Conservation (phyloP, 495 filamentous ascomycete species). For the Talaromyces stipitatus region DNA sequence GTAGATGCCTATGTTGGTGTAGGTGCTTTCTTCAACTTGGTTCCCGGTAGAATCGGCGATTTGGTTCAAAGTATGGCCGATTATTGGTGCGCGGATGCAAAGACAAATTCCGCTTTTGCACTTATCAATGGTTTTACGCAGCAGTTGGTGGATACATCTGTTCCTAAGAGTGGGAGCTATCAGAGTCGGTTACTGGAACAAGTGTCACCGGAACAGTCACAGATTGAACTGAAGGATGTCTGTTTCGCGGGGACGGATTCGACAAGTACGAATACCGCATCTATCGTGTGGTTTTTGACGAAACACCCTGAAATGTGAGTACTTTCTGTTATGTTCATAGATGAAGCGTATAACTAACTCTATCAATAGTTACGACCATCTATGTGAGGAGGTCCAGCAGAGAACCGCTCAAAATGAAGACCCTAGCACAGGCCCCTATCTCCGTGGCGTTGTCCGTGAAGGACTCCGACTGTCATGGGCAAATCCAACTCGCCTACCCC, state of each 20-base stretch:
- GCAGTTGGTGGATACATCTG: slow-evolving; percentile 18
- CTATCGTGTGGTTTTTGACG: slow-evolving; percentile 31
- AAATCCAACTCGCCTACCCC: slow-evolving; percentile 42
- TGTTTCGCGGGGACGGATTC: slow-evolving; percentile 35
- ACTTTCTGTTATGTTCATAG: background rate
- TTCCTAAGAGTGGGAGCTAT: slow-evolving; percentile 29
- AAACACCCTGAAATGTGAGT: slow-evolving; percentile 35
- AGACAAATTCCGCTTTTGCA: slow-evolving; percentile 19
- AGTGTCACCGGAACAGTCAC: slow-evolving; percentile 30
- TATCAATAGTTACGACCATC: slow-evolving; percentile 21
- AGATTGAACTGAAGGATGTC: slow-evolving; percentile 34
- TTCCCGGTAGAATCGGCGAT: slow-evolving; percentile 24
- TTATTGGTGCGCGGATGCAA: slow-evolving; percentile 16
- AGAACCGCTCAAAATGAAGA: slow-evolving; percentile 17
- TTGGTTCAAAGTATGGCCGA: slow-evolving; percentile 23
- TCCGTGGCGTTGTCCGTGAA: slow-evolving; percentile 36
- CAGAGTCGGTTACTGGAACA: slow-evolving; percentile 37
- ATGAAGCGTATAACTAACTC: background rate
- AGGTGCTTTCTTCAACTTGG: slow-evolving; percentile 39
- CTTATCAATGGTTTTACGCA: slow-evolving; percentile 32
- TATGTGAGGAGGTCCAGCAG: slow-evolving; percentile 25
- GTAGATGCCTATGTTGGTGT: slow-evolving; percentile 41
- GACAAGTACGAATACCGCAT: slow-evolving; percentile 38
- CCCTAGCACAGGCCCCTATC: slow-evolving; percentile 26
- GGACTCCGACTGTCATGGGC: slow-evolving; percentile 38